phyloP scores from a whole-genome alignment of 2,329 filamentous ascomycete species.

The Trichoderma harzianum region DNA sequence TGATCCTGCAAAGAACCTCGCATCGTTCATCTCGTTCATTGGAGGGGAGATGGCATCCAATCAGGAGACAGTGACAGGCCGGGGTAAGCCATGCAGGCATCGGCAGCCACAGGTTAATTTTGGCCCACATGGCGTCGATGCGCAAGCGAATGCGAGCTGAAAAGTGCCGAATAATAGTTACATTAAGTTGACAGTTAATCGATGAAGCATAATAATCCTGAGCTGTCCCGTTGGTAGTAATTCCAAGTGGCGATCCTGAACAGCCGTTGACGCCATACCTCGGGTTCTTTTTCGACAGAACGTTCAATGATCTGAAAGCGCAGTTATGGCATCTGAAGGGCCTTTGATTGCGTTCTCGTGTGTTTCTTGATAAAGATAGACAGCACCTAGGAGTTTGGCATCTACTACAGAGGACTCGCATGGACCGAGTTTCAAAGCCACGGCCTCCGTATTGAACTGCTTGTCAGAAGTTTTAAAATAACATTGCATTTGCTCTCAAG shows the following conservation, averaged over 20 bases:
- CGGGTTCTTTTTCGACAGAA: background rate
- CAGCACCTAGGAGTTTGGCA: background rate
- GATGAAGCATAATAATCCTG: background rate
- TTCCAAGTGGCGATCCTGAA: background rate
- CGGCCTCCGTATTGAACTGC: background rate
- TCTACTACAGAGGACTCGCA: background rate
- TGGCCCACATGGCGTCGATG: conserved; percentile 6
- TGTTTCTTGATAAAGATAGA: background rate
- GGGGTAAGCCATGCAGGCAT: background rate
- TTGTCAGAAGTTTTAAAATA: background rate
- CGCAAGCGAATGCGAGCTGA: conserved; percentile 14
- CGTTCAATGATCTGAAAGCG: background rate
- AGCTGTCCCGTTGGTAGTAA: background rate
- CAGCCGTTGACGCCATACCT: background rate
- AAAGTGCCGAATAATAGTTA: background rate
- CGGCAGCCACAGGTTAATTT: background rate
- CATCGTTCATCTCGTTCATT: background rate
- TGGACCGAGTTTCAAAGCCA: background rate
- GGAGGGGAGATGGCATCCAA: background rate
- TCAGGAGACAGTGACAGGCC: background rate
- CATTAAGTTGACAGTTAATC: background rate
- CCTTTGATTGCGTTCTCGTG: background rate
- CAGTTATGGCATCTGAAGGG: background rate
- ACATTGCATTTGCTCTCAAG: background rate
- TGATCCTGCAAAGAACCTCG: background rate